Base-by-base conservation (phyloP, 23 red algal genomes). In the Agarophyton chilense region DNA sequence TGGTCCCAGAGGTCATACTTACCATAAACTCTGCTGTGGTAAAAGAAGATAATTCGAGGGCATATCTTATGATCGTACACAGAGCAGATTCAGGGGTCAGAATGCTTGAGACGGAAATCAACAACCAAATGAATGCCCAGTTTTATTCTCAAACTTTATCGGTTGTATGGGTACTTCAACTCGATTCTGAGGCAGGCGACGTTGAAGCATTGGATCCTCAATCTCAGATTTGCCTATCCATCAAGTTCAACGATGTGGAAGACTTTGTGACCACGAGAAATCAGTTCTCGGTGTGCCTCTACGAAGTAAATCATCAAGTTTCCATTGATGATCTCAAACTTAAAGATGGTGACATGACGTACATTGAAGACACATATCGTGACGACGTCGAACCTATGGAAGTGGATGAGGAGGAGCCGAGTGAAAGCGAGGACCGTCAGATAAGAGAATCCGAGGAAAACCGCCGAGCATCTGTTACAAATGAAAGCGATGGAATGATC, bases 341-440 rank as follows among this genome's bases (percentile, higher is more conserved):
- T 0, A 87, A 84, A 21, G 86, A 83, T 21, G 86, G 75, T 32
- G 93, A 95, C 19, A 65, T 72, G 40, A 55, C 32, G 18, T 95
- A 91, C 73, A 89, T 95, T 32, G 50, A 65, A 55, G 86, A 90
- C 26, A 79, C 49, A 10, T 87, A 70, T 55, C 84, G 85, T 50
- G 93, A 95, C 50, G 93, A 95, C 52, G 79, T 87, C 4, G 83
- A 89, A 24, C 81, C 83, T 0, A 90, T 92, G 93, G 92, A 91
- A 28, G 60, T 92, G 18, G 93, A 89, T 61, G 87, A 95, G 21
- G 86, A 91, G 19, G 86, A 90, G 22, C 39, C 67, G 31, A 72
- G 56, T 26, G 64, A 63, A 35, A 51, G 79, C 4, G 92, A 94
- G 34, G 71, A 86, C 8, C 62, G 64, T 41, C 58, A 54, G 13